These are phyloP conservation scores for Spencermartinsiella ligniputridi DNA, from an alignment of 1,139 yeast genomes.

Conservation along the genomic window DNA sequence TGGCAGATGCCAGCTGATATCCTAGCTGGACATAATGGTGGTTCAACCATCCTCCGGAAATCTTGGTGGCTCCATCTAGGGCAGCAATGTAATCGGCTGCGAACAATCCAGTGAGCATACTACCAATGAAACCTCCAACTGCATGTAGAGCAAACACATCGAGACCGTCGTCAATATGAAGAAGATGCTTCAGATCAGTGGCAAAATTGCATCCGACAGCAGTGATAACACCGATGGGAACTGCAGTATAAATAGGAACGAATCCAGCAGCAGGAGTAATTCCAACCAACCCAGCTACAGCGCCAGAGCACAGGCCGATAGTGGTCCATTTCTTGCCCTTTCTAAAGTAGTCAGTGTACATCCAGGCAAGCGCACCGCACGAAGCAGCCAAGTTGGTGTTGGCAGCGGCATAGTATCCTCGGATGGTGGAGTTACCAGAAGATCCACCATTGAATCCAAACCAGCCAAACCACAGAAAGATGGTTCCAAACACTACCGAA, in stretches of 20 bases:
- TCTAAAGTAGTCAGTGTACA: slow-evolving; percentile 85
- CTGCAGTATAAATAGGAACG: slow-evolving; percentile 85
- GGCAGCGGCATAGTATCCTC: slow-evolving; percentile 90
- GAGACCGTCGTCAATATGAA: slow-evolving; percentile 89
- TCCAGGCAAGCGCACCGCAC: slow-evolving; percentile 88
- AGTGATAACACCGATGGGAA: slow-evolving; percentile 76
- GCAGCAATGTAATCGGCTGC: slow-evolving; percentile 92
- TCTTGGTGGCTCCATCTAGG: slow-evolving; percentile 53
- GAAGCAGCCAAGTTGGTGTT: slow-evolving; percentile 94
- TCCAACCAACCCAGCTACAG: slow-evolving; percentile 91
- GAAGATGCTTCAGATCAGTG: slow-evolving; percentile 65
- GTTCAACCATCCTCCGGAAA: slow-evolving; percentile 90
- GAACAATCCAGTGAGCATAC: slow-evolving; percentile 80
- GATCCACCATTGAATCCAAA: slow-evolving; percentile 98
- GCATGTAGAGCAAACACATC: slow-evolving; percentile 95
- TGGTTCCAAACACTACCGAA: slow-evolving; percentile 87
- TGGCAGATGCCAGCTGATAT: slow-evolving; percentile 84
- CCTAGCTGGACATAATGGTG: slow-evolving; percentile 88
- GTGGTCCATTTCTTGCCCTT: slow-evolving; percentile 92
- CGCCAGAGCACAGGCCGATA: slow-evolving; percentile 90
- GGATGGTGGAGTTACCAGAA: slow-evolving; percentile 82
- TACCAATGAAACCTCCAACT: slow-evolving; percentile 86
- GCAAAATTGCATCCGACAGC: slow-evolving; percentile 81
- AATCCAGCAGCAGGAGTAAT: slow-evolving; percentile 97
- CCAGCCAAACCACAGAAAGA: slow-evolving; percentile 97